Evolutionary conservation across 2,329 filamentous ascomycete species (phyloP).

Genomic region (Nemania diffusa): DNA sequence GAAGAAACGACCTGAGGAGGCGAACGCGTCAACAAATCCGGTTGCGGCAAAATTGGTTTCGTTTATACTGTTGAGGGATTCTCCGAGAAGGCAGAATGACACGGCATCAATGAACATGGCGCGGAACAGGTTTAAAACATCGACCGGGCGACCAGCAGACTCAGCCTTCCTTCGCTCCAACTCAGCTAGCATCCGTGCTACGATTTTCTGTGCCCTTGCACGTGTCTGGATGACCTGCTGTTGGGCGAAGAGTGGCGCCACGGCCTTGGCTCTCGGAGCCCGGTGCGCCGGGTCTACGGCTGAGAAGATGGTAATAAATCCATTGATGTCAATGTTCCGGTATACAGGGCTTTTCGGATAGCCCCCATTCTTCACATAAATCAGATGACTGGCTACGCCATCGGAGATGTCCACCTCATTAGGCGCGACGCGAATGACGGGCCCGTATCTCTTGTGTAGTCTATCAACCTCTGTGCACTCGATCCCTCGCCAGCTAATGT

Average conservation of each 20-base stretch:
- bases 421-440: conserved; percentile 4
- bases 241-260: conserved; percentile 9
- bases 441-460: conserved; percentile 6
- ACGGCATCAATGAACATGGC: conserved; percentile 2
- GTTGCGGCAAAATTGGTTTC: background rate
- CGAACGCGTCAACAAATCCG: background rate
- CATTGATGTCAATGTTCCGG: conserved; percentile 5
- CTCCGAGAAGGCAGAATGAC: background rate
- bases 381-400: background rate
- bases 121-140: conserved; percentile 8
- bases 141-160: background rate
- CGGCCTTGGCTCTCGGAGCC: conserved; percentile 4
- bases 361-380: conserved; percentile 10
- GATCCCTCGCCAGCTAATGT: conserved; percentile 4
- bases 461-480: background rate
- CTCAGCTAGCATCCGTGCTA: background rate
- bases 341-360: conserved; percentile 1
- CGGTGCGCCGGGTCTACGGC: background rate
- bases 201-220: background rate
- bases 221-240: conserved; percentile 1
- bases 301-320: conserved; percentile 2
- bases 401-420: conserved; percentile 8
- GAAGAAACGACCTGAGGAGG: conserved; percentile 7
- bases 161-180: background rate
- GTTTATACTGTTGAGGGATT: background rate